These are phyloP conservation scores for Penicillium paneum DNA, from an alignment of 2,329 filamentous ascomycete genomes.

Conservation along the genomic window DNA sequence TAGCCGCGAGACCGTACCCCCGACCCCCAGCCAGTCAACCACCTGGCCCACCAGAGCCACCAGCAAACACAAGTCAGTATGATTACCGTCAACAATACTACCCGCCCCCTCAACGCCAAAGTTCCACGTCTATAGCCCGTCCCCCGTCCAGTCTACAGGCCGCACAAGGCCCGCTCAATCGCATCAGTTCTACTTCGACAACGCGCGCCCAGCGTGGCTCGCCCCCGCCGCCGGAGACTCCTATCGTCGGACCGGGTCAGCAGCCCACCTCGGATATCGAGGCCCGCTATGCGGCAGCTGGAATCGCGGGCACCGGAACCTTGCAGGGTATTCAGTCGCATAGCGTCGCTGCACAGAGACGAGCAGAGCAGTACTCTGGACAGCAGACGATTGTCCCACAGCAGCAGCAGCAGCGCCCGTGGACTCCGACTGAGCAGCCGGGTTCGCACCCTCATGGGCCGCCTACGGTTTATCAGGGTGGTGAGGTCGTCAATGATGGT, in stretches of 20 bases:
- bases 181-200: conserved; percentile 78
- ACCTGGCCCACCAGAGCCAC: conserved; percentile 32
- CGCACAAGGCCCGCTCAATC: conserved; percentile 49
- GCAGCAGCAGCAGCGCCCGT: conserved; percentile 60
- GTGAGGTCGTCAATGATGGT: conserved; percentile 59
- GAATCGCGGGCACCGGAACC: conserved; percentile 81
- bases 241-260: conserved; percentile 68
- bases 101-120: conserved; percentile 49
- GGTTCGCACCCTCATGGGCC: conserved; percentile 84
- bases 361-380: conserved; percentile 72
- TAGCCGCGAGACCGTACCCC: conserved; percentile 66
- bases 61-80: conserved; percentile 41
- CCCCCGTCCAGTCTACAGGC: conserved; percentile 44
- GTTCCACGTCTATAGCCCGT: conserved; percentile 23
- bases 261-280: conserved; percentile 80
- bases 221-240: conserved; percentile 90
- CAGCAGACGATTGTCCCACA: conserved; percentile 41
- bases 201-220: conserved; percentile 89
- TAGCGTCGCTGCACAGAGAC: conserved; percentile 77
- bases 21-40: conserved; percentile 33
- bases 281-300: conserved; percentile 83
- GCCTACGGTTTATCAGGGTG: conserved; percentile 86
- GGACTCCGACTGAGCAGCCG: conserved; percentile 91
- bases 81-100: conserved; percentile 62
- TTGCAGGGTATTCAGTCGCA: conserved; percentile 71